Base-by-base conservation (phyloP, 495 filamentous ascomycete genomes). In the Cetradonia linearis region DNA sequence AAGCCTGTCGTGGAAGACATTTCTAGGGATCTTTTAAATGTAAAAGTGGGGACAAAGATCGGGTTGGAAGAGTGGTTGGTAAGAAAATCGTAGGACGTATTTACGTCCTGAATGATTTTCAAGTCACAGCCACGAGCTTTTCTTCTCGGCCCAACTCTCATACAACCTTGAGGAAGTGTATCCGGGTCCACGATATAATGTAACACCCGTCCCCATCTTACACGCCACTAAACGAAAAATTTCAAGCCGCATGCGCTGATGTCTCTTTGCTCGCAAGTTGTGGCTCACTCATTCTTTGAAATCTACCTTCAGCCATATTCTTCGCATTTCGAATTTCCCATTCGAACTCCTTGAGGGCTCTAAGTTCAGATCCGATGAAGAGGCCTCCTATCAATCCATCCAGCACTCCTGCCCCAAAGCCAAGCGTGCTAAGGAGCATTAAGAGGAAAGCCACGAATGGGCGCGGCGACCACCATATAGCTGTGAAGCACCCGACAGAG, bases 341-440 rank as follows among this genome's bases (percentile, higher is more conserved):
- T 67, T 93, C 84, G 73, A 96, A 97, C 74, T 97, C 93, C 65
- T 83, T 86, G n/a, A 98, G 73, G 16, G 88, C 84, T 61, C 89
- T 76, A 61, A 95, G 63, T 73, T 98, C 93, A 64, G 81, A 82
- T 14, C 84, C 83, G 63, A 95, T 84, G 66, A 97, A 97, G 34
- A 97, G 67, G 2, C 90, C 81, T 4, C 89, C 88, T 69, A 96
- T 86, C 34, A 97, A 68, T 0, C 92, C 91, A 71, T 96, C 87
- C 20, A 95, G 62, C 7, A 87, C 78, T 1, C 93, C 94, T 9
- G 83, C 84, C 14, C 77, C 78, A 27, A 96, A 78, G 16, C 86
- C 82, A 18, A 96, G 71, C 11, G 83, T 88, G 70, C 87, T 86
- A 5, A 95, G 67, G 5, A 97, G 71, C 66, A 89, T 80, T 49